Conservation (phyloP, 169 alveolate genomes). For the Plasmodium sp. region DNA sequence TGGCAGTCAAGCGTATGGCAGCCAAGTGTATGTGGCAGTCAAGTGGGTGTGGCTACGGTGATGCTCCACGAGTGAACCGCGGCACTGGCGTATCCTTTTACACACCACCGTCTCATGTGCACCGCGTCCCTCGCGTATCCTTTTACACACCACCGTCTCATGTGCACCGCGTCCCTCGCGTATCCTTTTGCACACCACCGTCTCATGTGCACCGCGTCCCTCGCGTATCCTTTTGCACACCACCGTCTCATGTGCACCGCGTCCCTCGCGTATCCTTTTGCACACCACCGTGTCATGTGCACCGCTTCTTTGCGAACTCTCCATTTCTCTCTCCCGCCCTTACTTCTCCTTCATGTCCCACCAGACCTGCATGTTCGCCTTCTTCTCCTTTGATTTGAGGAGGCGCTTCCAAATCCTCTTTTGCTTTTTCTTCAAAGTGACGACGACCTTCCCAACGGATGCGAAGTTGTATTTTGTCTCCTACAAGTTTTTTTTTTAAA, state of each 20-base stretch:
- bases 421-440: constrained; percentile 87
- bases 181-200: not conserved
- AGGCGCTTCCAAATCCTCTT: constrained; percentile 88
- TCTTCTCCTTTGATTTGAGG: constrained; percentile 85
- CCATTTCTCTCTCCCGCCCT: constrained; percentile 76
- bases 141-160: not conserved
- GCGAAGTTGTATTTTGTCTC: constrained; percentile 89
- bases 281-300: not conserved
- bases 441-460: constrained; percentile 90
- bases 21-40: not conserved
- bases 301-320: not conserved
- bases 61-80: not conserved
- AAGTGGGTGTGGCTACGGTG: not conserved
- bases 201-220: not conserved
- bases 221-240: not conserved
- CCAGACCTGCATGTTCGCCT: constrained; percentile 93
- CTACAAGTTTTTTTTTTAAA: not conserved
- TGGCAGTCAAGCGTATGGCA: not conserved
- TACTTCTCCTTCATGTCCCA: constrained; percentile 95
- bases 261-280: not conserved
- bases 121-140: no score
- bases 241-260: not conserved
- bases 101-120: not conserved
- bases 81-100: not conserved
- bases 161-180: not conserved